phyloP scores from a whole-genome alignment of 2,329 filamentous ascomycete genomes.

The Blastomyces gilchristii region DNA sequence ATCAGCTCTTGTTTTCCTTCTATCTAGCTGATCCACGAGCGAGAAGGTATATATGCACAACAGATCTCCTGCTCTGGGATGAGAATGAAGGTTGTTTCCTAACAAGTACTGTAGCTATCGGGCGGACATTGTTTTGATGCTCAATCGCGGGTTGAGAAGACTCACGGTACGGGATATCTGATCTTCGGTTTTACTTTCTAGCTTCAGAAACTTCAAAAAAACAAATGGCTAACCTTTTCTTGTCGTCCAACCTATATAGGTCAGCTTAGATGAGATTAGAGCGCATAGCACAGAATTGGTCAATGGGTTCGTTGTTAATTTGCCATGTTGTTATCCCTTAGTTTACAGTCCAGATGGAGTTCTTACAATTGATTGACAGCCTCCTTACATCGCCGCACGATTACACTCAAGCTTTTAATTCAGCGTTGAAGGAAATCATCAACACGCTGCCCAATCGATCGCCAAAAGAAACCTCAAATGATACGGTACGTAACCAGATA shows the following conservation, averaged over 20 bases:
- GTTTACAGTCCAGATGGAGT: not conserved
- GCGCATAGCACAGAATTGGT: slow-evolving; percentile 77
- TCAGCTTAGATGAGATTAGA: slow-evolving; percentile 84
- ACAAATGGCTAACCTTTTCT: not conserved
- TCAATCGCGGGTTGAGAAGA: slow-evolving; percentile 51
- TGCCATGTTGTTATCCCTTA: not conserved
- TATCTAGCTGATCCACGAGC: slow-evolving; percentile 46
- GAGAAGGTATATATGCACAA: slow-evolving; percentile 37
- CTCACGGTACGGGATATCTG: slow-evolving; percentile 39
- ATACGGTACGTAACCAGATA: slow-evolving; percentile 45
- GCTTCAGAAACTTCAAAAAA: not conserved
- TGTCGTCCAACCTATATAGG: slow-evolving; percentile 27
- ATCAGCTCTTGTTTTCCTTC: slow-evolving; percentile 8
- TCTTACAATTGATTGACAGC: slow-evolving; percentile 20
- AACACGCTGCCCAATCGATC: slow-evolving; percentile 66
- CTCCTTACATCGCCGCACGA: slow-evolving; percentile 82
- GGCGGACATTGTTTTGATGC: slow-evolving; percentile 72
- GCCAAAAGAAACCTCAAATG: slow-evolving; percentile 63
- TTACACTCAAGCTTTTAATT: slow-evolving; percentile 77
- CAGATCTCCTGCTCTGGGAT: not conserved
- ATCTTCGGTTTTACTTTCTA: not conserved
- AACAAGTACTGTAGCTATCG: slow-evolving; percentile 61
- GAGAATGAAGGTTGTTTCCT: slow-evolving; percentile 26
- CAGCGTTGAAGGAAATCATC: slow-evolving; percentile 80
- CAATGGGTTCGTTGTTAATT: slow-evolving; percentile 40